Percentiles rank a stretch among this genome's conserved stretches.
phyloP scores from a whole-genome alignment of 2,329 filamentous ascomycete species.

The Trichophyton simii region DNA sequence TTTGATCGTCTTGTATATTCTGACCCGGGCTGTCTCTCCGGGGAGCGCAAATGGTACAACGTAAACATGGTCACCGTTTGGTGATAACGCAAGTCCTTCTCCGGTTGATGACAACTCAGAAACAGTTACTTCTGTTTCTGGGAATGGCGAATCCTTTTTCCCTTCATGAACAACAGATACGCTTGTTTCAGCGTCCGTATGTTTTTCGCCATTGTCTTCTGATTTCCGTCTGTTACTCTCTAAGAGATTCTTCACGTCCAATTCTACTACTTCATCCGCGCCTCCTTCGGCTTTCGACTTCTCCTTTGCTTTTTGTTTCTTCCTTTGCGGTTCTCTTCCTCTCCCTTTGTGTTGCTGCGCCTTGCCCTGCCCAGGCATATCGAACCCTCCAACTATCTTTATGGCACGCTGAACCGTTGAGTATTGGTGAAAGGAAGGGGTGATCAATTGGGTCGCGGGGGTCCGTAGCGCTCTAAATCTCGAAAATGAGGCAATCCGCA shows the following conservation, averaged over 20 bases:
- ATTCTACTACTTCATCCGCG: conserved; percentile 52
- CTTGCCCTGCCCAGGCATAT: background rate
- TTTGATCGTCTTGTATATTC: conserved; percentile 59
- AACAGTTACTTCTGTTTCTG: conserved; percentile 73
- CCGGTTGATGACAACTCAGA: conserved; percentile 77
- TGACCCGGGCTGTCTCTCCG: conserved; percentile 67
- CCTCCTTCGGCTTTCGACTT: conserved; percentile 3
- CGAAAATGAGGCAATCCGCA: background rate
- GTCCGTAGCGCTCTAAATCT: background rate
- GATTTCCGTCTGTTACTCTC: conserved; percentile 16
- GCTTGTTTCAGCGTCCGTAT: conserved; percentile 17
- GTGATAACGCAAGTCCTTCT: conserved; percentile 69
- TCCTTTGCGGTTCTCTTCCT: conserved; percentile 1
- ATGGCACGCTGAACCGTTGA: background rate
- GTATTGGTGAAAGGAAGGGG: background rate
- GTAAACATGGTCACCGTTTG: conserved; percentile 57
- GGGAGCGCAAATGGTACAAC: conserved; percentile 81
- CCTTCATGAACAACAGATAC: conserved; percentile 25
- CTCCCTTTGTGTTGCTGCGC: background rate
- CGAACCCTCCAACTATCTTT: background rate
- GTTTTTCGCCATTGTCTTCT: conserved; percentile 10
- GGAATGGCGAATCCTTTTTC: conserved; percentile 47
- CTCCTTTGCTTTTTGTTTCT: conserved; percentile 9
- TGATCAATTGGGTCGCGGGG: background rate
- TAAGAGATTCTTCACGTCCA: conserved; percentile 44